Base-by-base conservation (phyloP, 345 rosid species). In the Murraya koenigii region DNA sequence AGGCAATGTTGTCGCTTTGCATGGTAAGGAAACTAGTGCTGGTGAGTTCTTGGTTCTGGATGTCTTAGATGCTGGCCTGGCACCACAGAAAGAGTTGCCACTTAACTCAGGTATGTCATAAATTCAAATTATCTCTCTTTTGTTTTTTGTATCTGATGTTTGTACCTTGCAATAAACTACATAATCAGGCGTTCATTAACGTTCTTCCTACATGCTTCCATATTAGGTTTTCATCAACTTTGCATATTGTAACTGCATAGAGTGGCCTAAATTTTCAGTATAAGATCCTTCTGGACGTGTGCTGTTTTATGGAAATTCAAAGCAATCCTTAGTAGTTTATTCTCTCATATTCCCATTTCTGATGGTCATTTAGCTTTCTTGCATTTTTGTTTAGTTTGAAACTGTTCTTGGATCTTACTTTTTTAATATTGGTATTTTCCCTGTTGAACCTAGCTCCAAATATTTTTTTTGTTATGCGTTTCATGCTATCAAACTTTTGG, bases 41-140 rank as follows among this genome's bases (percentile, higher is more conserved):
- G 99, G 98, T 47, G 92, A 90, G 47, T 93, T 95, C 83, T 64
- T 86, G 76, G 99, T 96, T 85, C 85, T 85, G 79, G 97, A 92
- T 82, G 86, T 94, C 76, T 86, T 92, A 61, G 98, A 96, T 82
- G 95, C 98, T 82, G 99, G 95, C 64, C 82, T 91, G 78, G 90
- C 97, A 56, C 93, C 97, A 32, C 97, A 96, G 84, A 84, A 85
- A 73, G 90, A 88, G 71, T 82, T 77, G 77, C 95, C 88, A 11
- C 87, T 91, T 33, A 75, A 87, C 69, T 84, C 88, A 72, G 76
- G 98, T 94, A 85, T 69, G 84, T 75, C 62, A n/a, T 6, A 14
- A 32, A 35, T 60, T 78, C 70, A 14, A 36, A 35, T 60, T 79
- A 69, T 65, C 81, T 84, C 66, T 44, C 62, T 44, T 39, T 60